Conservation (phyloP, 108 stramenopile genomes). For the Fragilaria radians region DNA sequence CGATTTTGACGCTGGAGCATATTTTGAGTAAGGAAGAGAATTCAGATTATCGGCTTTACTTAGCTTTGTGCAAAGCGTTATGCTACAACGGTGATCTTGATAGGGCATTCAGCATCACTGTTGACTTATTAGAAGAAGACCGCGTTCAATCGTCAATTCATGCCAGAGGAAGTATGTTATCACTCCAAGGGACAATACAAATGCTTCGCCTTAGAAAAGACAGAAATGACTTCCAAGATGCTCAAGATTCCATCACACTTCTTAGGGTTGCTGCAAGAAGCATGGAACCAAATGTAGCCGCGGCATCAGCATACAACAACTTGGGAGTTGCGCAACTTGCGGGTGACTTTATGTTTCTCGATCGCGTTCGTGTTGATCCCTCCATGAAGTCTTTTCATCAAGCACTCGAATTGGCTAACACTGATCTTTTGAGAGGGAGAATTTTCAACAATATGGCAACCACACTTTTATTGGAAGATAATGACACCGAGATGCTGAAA, state of each 20-base stretch:
- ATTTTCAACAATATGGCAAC: conserved; percentile 33
- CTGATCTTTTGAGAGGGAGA: conserved; percentile 13
- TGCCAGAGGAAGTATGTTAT: neutral
- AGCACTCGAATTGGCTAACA: neutral
- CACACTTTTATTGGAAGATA: conserved; percentile 3
- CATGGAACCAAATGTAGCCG: neutral
- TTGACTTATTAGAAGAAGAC: neutral
- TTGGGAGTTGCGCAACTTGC: conserved; percentile 1
- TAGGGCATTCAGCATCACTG: neutral
- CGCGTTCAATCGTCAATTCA: neutral
- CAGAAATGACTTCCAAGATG: neutral
- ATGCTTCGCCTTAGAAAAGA: neutral
- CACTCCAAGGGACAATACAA: neutral
- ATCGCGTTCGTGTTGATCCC: neutral
- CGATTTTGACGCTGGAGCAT: conserved; percentile 15
- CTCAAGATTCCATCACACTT: neutral
- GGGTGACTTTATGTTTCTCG: neutral
- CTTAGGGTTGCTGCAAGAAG: neutral
- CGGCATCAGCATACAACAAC: conserved; percentile 2
- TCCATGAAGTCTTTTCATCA: neutral
- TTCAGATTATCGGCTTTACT: neutral
- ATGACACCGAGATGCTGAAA: conserved; percentile 25
- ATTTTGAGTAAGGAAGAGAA: neutral
- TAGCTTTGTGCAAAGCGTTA: neutral
- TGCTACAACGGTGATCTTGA: neutral